Conservation (phyloP, 1,284 basidiomycete genomes). For the Pterula multifida region DNA sequence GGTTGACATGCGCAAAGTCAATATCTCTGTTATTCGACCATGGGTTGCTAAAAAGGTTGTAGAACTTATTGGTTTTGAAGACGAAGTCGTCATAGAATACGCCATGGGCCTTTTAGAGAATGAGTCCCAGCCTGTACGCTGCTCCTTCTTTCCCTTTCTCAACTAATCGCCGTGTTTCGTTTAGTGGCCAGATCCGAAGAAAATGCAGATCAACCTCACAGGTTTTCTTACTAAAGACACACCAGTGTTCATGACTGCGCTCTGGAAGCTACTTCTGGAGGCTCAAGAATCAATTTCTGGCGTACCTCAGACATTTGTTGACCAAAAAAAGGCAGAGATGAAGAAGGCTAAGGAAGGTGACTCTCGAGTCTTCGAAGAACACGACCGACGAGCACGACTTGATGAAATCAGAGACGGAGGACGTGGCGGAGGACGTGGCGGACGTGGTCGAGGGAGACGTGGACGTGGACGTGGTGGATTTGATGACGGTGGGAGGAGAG, state of each 20-base stretch:
- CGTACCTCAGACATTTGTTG: slow-evolving; percentile 88
- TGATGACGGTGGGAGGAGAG: slow-evolving; percentile 22
- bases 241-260: slow-evolving; percentile 71
- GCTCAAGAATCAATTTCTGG: slow-evolving; percentile 85
- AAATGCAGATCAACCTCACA: slow-evolving; percentile 89
- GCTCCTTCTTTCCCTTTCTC: slow-evolving; percentile 1
- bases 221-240: slow-evolving; percentile 85
- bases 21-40: slow-evolving; percentile 76
- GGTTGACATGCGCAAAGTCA: slow-evolving; percentile 95
- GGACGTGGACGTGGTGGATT: slow-evolving; percentile 31
- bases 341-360: slow-evolving; percentile 64
- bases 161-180: no score
- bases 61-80: slow-evolving; percentile 87
- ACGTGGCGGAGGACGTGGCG: slow-evolving; percentile 31
- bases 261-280: slow-evolving; percentile 86
- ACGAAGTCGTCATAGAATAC: slow-evolving; percentile 95
- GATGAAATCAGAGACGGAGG: slow-evolving; percentile 57
- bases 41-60: slow-evolving; percentile 92
- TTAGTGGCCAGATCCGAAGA: slow-evolving; percentile 85
- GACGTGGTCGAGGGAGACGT: slow-evolving; percentile 28
- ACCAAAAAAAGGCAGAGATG: slow-evolving; percentile 94
- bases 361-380: slow-evolving; percentile 54
- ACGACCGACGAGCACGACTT: slow-evolving; percentile 51
- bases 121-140: slow-evolving; percentile 62
- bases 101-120: slow-evolving; percentile 90